Percentiles rank a stretch among this genome's conserved stretches.
phyloP scores from a whole-genome alignment of 169 alveolate genomes.

The Babesia divergens region DNA sequence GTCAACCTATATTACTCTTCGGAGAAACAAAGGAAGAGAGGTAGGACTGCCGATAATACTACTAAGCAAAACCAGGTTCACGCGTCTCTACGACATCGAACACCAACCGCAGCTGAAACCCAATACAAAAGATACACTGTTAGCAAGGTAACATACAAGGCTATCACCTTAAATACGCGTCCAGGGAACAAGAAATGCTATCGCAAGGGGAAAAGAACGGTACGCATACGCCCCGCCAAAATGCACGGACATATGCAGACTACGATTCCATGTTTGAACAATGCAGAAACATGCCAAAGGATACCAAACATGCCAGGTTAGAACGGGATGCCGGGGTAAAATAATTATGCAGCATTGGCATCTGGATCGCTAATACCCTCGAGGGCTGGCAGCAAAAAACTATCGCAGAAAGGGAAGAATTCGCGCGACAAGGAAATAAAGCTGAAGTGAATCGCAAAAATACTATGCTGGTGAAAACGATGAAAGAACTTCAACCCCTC shows the following conservation, averaged over 20 bases:
- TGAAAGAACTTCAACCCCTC: conserved; percentile 38
- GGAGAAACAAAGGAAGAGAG: conserved; percentile 54
- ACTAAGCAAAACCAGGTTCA: not conserved
- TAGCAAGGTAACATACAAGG: not conserved
- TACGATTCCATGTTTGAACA: not conserved
- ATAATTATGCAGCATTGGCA: conserved; percentile 4
- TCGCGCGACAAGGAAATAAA: conserved; percentile 12
- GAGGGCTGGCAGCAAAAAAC: conserved; percentile 10
- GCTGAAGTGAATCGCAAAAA: conserved; percentile 38
- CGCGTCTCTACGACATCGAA: conserved; percentile 5
- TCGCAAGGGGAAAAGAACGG: conserved; percentile 1
- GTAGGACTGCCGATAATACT: not conserved
- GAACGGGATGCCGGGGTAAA: not conserved
- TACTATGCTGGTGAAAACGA: conserved; percentile 47
- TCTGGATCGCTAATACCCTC: conserved; percentile 35
- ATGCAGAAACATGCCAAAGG: conserved; percentile 11
- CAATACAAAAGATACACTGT: conserved; percentile 4
- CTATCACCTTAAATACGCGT: not conserved
- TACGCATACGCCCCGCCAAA: not conserved
- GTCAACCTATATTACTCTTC: conserved; percentile 34
- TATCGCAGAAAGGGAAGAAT: not conserved
- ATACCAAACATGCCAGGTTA: conserved; percentile 39
- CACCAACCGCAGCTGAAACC: not conserved
- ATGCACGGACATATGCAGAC: not conserved
- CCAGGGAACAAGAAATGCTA: not conserved